These are phyloP conservation scores for Coemansia sp. DNA, from an alignment of 192 early-diverging fungal species.

Conservation along the genomic window DNA sequence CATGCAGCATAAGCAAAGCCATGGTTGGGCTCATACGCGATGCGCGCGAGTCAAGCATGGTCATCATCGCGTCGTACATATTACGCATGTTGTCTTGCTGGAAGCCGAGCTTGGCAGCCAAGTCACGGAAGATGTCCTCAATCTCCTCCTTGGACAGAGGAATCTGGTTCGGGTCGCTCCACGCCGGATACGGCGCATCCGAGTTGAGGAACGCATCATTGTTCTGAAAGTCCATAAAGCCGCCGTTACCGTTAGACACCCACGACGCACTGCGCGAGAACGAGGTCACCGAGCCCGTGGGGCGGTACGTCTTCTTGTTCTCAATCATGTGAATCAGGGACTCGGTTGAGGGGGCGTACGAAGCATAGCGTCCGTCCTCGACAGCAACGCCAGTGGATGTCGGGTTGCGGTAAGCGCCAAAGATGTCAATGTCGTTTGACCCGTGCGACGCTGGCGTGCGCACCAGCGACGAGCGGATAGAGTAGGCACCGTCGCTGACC, in stretches of 20 bases:
- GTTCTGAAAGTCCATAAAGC: slow-evolving; percentile 55
- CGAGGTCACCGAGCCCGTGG: slow-evolving; percentile 57
- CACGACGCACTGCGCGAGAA: slow-evolving; percentile 58
- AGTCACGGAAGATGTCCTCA: slow-evolving; percentile 64
- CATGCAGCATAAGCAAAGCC: slow-evolving; percentile 70
- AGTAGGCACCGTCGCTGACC: slow-evolving; percentile 56
- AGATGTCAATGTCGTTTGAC: slow-evolving; percentile 54
- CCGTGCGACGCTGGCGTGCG: slow-evolving; percentile 56
- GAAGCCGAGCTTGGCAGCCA: slow-evolving; percentile 72
- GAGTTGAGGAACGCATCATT: slow-evolving; percentile 45
- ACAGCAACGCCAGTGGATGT: slow-evolving; percentile 20
- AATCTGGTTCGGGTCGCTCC: slow-evolving; percentile 62
- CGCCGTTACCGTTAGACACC: slow-evolving; percentile 55
- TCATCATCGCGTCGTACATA: slow-evolving; percentile 73
- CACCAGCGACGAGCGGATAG: slow-evolving; percentile 56
- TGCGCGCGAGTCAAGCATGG: slow-evolving; percentile 75
- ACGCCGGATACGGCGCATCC: slow-evolving; percentile 54
- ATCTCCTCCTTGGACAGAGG: slow-evolving; percentile 67
- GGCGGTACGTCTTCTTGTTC: slow-evolving; percentile 59
- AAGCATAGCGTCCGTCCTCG: slow-evolving; percentile 67
- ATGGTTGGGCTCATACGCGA: slow-evolving; percentile 68
- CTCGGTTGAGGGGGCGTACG: slow-evolving; percentile 66
- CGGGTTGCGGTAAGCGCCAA: slow-evolving; percentile 53
- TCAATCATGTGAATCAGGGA: slow-evolving; percentile 66
- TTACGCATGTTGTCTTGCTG: slow-evolving; percentile 75